A percentile compares a stretch with the other conserved stretches of the same genome.
Evolutionary conservation across 169 alveolate species (phyloP).

Genomic region (Amoebophrya sp.): DNA sequence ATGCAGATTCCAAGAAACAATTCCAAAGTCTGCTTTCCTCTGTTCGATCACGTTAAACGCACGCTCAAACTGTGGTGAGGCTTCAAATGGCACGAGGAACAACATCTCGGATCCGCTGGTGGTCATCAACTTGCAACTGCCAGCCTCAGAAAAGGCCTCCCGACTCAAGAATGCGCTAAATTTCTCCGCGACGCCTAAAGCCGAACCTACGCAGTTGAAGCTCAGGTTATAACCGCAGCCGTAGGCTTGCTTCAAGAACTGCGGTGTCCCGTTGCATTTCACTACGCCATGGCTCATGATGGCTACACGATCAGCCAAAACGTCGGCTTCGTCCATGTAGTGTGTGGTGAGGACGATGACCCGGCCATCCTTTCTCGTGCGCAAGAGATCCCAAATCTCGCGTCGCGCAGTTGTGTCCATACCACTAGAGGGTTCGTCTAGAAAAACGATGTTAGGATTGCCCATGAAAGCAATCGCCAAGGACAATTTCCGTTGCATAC

Average conservation of each 20-base stretch:
- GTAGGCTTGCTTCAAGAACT: slow-evolving; percentile 57
- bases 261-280: slow-evolving; percentile 55
- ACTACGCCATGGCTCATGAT: slow-evolving; percentile 59
- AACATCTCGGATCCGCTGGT: slow-evolving; percentile 7
- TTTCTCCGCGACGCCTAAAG: neutral
- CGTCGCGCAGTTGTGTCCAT: slow-evolving; percentile 65
- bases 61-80: neutral
- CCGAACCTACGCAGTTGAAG: slow-evolving; percentile 23
- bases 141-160: neutral
- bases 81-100: neutral
- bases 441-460: slow-evolving; percentile 69
- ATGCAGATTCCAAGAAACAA: slow-evolving; percentile 62
- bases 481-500: slow-evolving; percentile 75
- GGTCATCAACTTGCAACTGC: slow-evolving; percentile 14
- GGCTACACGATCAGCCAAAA: slow-evolving; percentile 68
- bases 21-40: neutral
- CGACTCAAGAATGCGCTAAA: neutral
- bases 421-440: slow-evolving; percentile 78
- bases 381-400: slow-evolving; percentile 63
- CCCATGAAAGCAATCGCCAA: slow-evolving; percentile 74
- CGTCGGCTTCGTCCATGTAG: slow-evolving; percentile 76
- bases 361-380: slow-evolving; percentile 57
- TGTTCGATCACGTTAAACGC: neutral
- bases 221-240: slow-evolving; percentile 60
- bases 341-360: slow-evolving; percentile 67